Percentiles rank a stretch among this genome's conserved stretches.
Evolutionary conservation across 2,329 filamentous ascomycete genomes (phyloP).

Genomic region (Waltergamsia citrina): DNA sequence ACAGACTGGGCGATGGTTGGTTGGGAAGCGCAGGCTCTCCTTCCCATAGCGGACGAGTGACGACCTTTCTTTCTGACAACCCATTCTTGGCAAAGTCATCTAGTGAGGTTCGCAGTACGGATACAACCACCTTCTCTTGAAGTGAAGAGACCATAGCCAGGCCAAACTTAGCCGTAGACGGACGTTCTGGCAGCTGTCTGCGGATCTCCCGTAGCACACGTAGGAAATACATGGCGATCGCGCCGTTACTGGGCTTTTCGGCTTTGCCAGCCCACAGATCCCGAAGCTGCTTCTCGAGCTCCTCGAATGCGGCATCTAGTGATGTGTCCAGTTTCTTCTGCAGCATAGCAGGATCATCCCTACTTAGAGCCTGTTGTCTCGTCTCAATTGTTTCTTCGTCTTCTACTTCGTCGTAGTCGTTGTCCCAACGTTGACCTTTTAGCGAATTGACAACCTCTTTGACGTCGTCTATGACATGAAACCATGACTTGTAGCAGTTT

Average conservation of each 20-base stretch:
- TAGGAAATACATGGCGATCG: conserved; percentile 56
- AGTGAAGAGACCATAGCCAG: conserved; percentile 52
- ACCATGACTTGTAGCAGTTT: conserved; percentile 62
- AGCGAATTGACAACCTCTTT: conserved; percentile 54
- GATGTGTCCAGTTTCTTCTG: conserved; percentile 48
- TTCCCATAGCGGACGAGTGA: conserved; percentile 69
- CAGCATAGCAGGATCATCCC: conserved; percentile 59
- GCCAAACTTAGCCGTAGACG: conserved; percentile 45
- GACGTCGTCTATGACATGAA: conserved; percentile 59
- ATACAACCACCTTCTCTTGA: conserved; percentile 49
- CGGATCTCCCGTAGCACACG: conserved; percentile 69
- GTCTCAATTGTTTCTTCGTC: conserved; percentile 62
- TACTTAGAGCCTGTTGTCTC: conserved; percentile 58
- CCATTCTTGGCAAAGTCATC: conserved; percentile 32
- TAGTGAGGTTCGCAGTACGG: conserved; percentile 40
- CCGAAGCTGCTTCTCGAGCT: conserved; percentile 46
- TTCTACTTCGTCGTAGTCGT: conserved; percentile 63
- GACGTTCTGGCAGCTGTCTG: conserved; percentile 48
- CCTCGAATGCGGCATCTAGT: conserved; percentile 45
- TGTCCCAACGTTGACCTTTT: conserved; percentile 63
- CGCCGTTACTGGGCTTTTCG: conserved; percentile 33
- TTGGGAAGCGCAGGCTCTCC: conserved; percentile 64
- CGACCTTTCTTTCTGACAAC: conserved; percentile 36
- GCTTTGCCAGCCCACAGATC: conserved; percentile 37
- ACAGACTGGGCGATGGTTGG: conserved; percentile 67